Conservation (phyloP, 2,329 filamentous ascomycete species). For the Penicillium sp. region DNA sequence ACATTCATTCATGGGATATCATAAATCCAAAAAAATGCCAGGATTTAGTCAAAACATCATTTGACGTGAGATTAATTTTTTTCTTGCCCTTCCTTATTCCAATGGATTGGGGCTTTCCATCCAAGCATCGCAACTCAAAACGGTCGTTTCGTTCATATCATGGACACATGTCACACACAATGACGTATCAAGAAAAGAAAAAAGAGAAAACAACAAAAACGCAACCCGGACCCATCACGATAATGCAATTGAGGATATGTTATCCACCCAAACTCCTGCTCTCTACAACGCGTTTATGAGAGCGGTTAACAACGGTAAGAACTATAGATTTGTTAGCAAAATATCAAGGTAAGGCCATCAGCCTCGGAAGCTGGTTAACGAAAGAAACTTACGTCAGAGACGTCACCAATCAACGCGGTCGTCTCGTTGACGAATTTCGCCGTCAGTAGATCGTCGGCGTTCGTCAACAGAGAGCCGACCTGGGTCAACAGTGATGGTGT, state of each 20-base stretch:
- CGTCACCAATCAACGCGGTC: slow-evolving; percentile 19
- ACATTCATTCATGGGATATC: slow-evolving; percentile 10
- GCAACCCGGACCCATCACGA: neutral
- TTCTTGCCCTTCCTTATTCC: neutral
- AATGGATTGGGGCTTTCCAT: too few species aligned
- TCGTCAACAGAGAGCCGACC: slow-evolving; percentile 21
- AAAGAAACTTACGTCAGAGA: slow-evolving; percentile 24
- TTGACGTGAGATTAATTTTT: neutral
- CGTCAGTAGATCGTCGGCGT: slow-evolving; percentile 29
- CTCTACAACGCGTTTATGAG: slow-evolving; percentile 27
- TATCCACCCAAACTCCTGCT: slow-evolving; percentile 12
- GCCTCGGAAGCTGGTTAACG: neutral
- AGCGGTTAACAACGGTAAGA: slow-evolving; percentile 27
- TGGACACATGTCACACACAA: slow-evolving; percentile 3
- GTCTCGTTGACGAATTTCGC: slow-evolving; percentile 28
- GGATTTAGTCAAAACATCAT: neutral
- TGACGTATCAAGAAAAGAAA: neutral
- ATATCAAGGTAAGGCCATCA: neutral
- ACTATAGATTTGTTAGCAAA: slow-evolving; percentile 16
- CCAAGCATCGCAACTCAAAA: neutral
- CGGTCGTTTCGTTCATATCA: slow-evolving; percentile 11
- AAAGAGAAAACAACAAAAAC: neutral
- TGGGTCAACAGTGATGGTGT: slow-evolving; percentile 24
- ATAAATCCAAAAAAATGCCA: slow-evolving; percentile 2
- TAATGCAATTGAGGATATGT: slow-evolving; percentile 22